Evolutionary conservation across 2,329 filamentous ascomycete species (phyloP), one percentile per base, ranked within the genome.

Genomic region (Iodosphaeria phyllophila): DNA sequence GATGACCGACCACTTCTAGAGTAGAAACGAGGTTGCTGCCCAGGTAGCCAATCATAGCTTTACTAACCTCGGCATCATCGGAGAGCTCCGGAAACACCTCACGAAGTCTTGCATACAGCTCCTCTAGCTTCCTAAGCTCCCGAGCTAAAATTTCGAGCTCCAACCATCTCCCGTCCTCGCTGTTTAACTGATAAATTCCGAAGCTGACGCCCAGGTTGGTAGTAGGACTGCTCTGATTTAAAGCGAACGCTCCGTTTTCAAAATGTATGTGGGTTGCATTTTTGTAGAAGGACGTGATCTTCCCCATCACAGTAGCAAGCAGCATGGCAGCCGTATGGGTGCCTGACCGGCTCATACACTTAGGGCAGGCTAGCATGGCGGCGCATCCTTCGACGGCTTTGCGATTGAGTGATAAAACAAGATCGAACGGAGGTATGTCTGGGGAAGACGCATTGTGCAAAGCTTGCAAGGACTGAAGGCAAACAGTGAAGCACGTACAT

Each of bases 341-440:
- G 2, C 50, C 53, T 2, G 50, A 49, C 8, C 46, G 44, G 28
- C 43, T 49, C 43, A 60, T 52, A 37, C 59, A 64, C 13, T 43
- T 42, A 0, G 41, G 26, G 35, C 59, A 64, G 12, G 44, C 41
- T 4, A 64, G 45, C 52, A 63, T 57, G 2, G 45, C 41, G 1
- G 50, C 47, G 30, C 58, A 62, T n/a, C 46, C 50, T 20, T 58
- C 54, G 8, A 63, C 52, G 1, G 58, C 59, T 30, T 52, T 56
- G 13, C 52, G 48, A 35, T 59, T 61, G 18, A 58, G 41, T 8
- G 44, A 47, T 4, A 62, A 39, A 4, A 60, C 50, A 3, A 52
- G 34, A 24, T 60, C 56, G 27, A 61, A 56, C 0, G 54, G 46
- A 1, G 52, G 51, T 0, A 42, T 33, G 1, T 41, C 34, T 1